A percentile compares a stretch with the other conserved stretches of the same genome.
phyloP scores from a whole-genome alignment of 2,329 filamentous ascomycete genomes.

The Mariannaea sp. region DNA sequence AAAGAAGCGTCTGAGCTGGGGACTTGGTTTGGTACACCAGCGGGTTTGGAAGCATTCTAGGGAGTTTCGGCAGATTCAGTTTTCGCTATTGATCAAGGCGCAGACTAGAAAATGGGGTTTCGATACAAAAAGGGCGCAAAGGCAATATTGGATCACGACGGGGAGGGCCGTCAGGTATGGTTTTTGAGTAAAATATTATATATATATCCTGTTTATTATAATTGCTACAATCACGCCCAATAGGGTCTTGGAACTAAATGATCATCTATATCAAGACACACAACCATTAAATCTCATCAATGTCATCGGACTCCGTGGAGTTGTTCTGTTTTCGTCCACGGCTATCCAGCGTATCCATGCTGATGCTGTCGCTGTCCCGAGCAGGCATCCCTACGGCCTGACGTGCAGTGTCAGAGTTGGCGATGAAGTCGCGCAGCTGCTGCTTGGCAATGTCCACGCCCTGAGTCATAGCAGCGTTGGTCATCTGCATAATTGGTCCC shows the following conservation, averaged over 20 bases:
- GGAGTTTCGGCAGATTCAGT: neutral
- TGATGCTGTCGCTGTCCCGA: conserved; percentile 54
- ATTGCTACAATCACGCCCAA: conserved; percentile 30
- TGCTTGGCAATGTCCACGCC: conserved; percentile 91
- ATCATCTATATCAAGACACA: conserved; percentile 21
- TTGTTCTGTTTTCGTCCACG: conserved; percentile 54
- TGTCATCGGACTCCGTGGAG: conserved; percentile 50
- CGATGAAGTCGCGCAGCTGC: conserved; percentile 85
- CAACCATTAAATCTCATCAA: conserved; percentile 63
- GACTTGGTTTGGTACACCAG: conserved; percentile 81
- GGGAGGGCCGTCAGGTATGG: conserved; percentile 1
- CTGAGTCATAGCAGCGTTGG: conserved; percentile 84
- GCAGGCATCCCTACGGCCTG: conserved; percentile 81
- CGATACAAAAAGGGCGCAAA: conserved; percentile 6
- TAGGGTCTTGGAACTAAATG: conserved; percentile 19
- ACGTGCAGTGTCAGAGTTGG: conserved; percentile 81
- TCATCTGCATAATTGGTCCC: conserved; percentile 95
- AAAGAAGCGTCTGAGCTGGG: conserved; percentile 68
- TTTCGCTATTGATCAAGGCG: conserved; percentile 5
- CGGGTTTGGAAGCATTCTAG: conserved; percentile 72
- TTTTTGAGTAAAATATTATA: conserved; percentile 37
- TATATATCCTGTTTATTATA: conserved; percentile 39
- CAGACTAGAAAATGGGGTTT: conserved; percentile 1
- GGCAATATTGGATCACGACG: conserved; percentile 1
- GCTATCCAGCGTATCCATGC: conserved; percentile 65